phyloP scores from a whole-genome alignment of 176 grass and related monocot species.

The Oryza australiensis region DNA sequence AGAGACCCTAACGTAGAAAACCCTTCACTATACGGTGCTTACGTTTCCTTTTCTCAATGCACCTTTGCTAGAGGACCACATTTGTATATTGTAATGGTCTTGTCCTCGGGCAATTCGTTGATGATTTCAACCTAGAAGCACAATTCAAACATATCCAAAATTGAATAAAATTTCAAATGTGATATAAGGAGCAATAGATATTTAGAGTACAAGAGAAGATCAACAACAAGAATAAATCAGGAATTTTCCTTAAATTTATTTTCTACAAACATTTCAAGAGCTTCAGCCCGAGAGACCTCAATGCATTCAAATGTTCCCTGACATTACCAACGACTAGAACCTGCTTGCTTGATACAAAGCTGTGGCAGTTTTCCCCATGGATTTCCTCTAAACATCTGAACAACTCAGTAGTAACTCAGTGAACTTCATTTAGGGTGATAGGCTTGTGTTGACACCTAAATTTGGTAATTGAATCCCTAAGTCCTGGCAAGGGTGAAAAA shows the following conservation, averaged over 20 bases:
- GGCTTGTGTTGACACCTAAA: too few species aligned
- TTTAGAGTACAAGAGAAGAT: conserved; percentile 28
- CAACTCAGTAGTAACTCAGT: too few species aligned
- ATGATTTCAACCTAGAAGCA: conserved; percentile 92
- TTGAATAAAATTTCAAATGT: background rate
- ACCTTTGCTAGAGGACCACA: conserved; percentile 94
- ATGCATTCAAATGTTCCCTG: conserved; percentile 96
- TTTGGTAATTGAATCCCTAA: too few species aligned
- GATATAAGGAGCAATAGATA: conserved; percentile 7
- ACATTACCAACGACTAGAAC: too few species aligned
- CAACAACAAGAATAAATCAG: background rate
- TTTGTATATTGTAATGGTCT: conserved; percentile 97
- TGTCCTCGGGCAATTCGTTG: conserved; percentile 90
- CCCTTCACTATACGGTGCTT: too few species aligned
- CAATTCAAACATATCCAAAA: conserved; percentile 21
- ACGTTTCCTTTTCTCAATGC: too few species aligned
- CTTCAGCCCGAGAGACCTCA: conserved; percentile 87
- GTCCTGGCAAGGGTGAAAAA: too few species aligned
- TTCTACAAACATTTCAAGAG: conserved; percentile 91
- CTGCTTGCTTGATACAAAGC: too few species aligned
- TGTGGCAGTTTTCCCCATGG: too few species aligned
- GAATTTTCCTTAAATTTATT: conserved; percentile 90
- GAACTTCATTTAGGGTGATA: too few species aligned
- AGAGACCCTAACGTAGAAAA: too few species aligned
- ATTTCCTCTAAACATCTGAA: too few species aligned